Percentiles rank a stretch among this genome's conserved stretches.
These are phyloP conservation scores for Vitis hybrid DNA, from an alignment of 177 flowering plant genomes.

Conservation along the genomic window DNA sequence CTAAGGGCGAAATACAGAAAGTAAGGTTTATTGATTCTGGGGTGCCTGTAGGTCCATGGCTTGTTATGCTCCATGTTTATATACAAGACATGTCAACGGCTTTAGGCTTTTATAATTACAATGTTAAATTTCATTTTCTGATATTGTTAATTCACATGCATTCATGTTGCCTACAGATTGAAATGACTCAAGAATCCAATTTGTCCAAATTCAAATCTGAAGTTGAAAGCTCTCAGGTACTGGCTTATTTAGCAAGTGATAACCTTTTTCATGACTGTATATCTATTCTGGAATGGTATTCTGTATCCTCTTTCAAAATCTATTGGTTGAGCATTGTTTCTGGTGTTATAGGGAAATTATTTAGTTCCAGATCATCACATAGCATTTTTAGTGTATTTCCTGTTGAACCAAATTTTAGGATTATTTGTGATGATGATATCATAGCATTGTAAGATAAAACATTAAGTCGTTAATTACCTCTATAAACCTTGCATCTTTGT, in stretches of 20 bases:
- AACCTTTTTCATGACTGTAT: not conserved
- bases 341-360: too few relatives aligned
- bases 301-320: not conserved
- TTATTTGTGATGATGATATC: too few relatives aligned
- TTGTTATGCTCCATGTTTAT: not conserved
- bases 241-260: not conserved
- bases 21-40: slow-evolving; percentile 16
- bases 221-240: slow-evolving; percentile 64
- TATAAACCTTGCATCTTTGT: too few relatives aligned
- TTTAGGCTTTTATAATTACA: not conserved
- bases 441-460: too few relatives aligned
- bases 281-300: not conserved
- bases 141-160: not conserved
- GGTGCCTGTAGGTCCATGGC: not conserved
- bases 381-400: too few relatives aligned
- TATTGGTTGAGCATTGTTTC: too few relatives aligned
- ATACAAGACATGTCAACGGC: too few relatives aligned
- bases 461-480: too few relatives aligned
- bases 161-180: slow-evolving; percentile 29
- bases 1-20: slow-evolving; percentile 58
- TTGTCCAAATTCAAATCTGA: slow-evolving; percentile 56
- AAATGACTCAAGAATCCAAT: slow-evolving; percentile 55
- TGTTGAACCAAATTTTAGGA: too few relatives aligned
- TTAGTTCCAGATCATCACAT: too few relatives aligned
- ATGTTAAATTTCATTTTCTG: too few relatives aligned